Evolutionary conservation across 768 basidiomycete genomes (phyloP).

Genomic region (Lactarius akahatsu): DNA sequence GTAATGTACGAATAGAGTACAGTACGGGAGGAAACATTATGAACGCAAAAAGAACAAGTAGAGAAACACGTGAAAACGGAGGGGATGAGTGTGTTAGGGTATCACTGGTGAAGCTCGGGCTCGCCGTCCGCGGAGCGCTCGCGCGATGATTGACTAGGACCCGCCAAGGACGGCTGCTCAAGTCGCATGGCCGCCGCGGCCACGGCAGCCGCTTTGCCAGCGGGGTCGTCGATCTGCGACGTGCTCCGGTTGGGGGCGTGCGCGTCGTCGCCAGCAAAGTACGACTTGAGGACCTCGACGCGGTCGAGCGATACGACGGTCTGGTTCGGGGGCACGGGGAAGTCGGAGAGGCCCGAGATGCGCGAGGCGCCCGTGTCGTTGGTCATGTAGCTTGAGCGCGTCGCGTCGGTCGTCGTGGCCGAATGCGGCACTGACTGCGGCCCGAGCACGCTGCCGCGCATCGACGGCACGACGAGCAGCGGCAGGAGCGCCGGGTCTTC

Average conservation of each 20-base stretch:
- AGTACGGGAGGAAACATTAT: slow-evolving; percentile 11
- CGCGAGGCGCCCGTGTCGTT: slow-evolving; percentile 52
- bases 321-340: slow-evolving; percentile 59
- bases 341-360: slow-evolving; percentile 73
- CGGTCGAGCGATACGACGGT: slow-evolving; percentile 22
- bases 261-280: slow-evolving; percentile 10
- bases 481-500: slow-evolving; percentile 7
- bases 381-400: slow-evolving; percentile 62
- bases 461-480: slow-evolving; percentile 29
- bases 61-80: slow-evolving; percentile 1
- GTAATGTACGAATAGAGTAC: slow-evolving; percentile 10
- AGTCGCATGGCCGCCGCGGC: background rate
- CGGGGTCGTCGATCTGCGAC: too few species aligned
- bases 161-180: background rate
- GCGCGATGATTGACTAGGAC: background rate
- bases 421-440: slow-evolving; percentile 31
- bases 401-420: slow-evolving; percentile 31
- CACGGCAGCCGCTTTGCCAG: too few species aligned
- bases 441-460: slow-evolving; percentile 15
- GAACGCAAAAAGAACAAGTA: background rate
- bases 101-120: background rate
- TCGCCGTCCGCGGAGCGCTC: background rate
- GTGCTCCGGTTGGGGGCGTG: too few species aligned
- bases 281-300: slow-evolving; percentile 17
- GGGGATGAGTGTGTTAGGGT: background rate